Conservation (phyloP, 2,329 filamentous ascomycete species). For the Stagonosporopsis tanaceti region DNA sequence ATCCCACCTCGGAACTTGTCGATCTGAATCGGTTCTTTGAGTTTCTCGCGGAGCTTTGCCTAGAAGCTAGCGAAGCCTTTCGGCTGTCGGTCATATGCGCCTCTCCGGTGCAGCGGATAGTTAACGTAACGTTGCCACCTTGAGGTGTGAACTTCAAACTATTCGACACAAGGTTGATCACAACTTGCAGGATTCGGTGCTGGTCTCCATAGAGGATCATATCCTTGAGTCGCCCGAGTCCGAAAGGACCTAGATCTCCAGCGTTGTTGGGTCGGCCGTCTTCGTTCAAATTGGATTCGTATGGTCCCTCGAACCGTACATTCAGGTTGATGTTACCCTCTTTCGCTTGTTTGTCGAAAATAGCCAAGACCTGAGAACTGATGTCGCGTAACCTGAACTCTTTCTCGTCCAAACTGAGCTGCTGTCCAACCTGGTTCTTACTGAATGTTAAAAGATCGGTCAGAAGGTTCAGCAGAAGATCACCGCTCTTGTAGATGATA, state of each 20-base stretch:
- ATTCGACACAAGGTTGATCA: slow-evolving; percentile 93
- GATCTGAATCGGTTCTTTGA: slow-evolving; percentile 41
- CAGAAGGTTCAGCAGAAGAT: slow-evolving; percentile 82
- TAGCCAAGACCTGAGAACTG: slow-evolving; percentile 80
- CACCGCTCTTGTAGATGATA: slow-evolving; percentile 87
- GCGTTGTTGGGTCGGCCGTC: slow-evolving; percentile 50
- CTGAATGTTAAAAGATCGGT: slow-evolving; percentile 92
- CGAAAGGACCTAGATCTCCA: slow-evolving; percentile 69
- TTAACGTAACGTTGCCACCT: slow-evolving; percentile 76
- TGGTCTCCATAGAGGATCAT: slow-evolving; percentile 94
- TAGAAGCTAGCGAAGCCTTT: slow-evolving; percentile 56
- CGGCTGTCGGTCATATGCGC: slow-evolving; percentile 53
- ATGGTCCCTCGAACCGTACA: slow-evolving; percentile 72
- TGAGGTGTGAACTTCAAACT: slow-evolving; percentile 88
- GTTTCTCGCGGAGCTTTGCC: slow-evolving; percentile 49
- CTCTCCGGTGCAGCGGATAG: slow-evolving; percentile 77
- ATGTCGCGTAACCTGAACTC: slow-evolving; percentile 88
- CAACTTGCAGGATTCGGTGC: slow-evolving; percentile 87
- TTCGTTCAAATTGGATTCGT: slow-evolving; percentile 50
- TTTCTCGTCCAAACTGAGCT: slow-evolving; percentile 80
- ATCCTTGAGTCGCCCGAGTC: slow-evolving; percentile 76
- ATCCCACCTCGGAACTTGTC: slow-evolving; percentile 45
- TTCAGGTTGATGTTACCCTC: slow-evolving; percentile 78
- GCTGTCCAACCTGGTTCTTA: slow-evolving; percentile 91
- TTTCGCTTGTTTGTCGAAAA: slow-evolving; percentile 88